Conservation (phyloP, 164 flowering plant genomes). For the Magnolia changhungtana region DNA sequence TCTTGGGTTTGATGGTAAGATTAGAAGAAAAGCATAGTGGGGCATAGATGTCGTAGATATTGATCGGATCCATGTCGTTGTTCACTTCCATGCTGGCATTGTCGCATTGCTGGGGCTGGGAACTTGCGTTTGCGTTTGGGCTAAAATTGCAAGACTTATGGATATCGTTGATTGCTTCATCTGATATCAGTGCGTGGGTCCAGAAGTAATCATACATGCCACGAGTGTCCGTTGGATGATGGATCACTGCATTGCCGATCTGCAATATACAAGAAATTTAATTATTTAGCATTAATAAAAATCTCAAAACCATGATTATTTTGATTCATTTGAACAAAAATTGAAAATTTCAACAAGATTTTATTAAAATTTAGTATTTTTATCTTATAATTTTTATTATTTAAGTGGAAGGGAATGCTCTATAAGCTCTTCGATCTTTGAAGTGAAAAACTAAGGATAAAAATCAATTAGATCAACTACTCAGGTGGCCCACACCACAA, state of each 20-base stretch:
- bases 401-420: too few species aligned
- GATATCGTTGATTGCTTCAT: constrained; percentile 28
- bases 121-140: neutral
- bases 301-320: neutral
- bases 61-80: constrained; percentile 6
- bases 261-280: constrained; percentile 13
- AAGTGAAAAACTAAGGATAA: too few species aligned
- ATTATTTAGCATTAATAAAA: neutral
- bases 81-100: neutral
- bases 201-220: constrained; percentile 65
- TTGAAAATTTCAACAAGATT: too few species aligned
- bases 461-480: too few species aligned
- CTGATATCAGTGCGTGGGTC: constrained; percentile 65
- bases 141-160: constrained; percentile 19
- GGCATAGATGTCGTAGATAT: constrained; percentile 69
- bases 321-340: neutral
- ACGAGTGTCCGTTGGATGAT: constrained; percentile 34
- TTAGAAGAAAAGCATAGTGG: constrained; percentile 36
- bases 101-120: neutral
- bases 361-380: too few species aligned
- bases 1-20: constrained; percentile 43
- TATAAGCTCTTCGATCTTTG: too few species aligned
- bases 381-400: too few species aligned
- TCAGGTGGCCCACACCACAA: too few species aligned
- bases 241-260: constrained; percentile 54